Evolutionary conservation across 2,329 filamentous ascomycete genomes (phyloP).

Genomic region (Eurotiales sp.): DNA sequence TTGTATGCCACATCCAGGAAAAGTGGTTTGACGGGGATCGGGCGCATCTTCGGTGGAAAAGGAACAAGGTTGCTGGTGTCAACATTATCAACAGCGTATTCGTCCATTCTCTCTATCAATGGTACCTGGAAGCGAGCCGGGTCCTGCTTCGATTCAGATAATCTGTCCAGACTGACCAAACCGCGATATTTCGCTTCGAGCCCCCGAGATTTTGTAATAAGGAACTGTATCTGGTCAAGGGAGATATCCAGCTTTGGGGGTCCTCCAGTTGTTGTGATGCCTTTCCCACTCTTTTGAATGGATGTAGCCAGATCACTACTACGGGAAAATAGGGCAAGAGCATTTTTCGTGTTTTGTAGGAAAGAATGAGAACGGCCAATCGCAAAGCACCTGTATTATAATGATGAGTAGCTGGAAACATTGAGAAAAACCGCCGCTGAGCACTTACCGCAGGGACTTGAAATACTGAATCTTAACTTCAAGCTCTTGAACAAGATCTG

Average conservation of each 20-base stretch:
- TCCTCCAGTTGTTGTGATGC: constrained; percentile 37
- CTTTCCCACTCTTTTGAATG: constrained; percentile 47
- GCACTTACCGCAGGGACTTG: constrained; percentile 71
- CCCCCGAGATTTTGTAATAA: constrained; percentile 62
- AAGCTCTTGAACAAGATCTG: constrained; percentile 70
- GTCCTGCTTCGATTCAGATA: constrained; percentile 49
- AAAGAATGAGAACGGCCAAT: constrained; percentile 81
- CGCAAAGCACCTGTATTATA: constrained; percentile 62
- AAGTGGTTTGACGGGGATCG: constrained; percentile 87
- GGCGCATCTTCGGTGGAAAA: constrained; percentile 78
- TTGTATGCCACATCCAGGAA: constrained; percentile 98
- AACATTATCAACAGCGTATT: constrained; percentile 68
- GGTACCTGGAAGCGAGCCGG: constrained; percentile 49
- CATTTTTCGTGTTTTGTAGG: constrained; percentile 67
- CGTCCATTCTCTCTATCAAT: constrained; percentile 68
- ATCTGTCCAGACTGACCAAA: constrained; percentile 74
- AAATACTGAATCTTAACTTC: constrained; percentile 79
- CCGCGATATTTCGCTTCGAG: constrained; percentile 79
- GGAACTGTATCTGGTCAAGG: constrained; percentile 52
- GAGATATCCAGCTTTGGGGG: constrained; percentile 69
- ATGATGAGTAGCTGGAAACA: background rate
- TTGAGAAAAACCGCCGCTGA: background rate
- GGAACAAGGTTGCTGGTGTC: constrained; percentile 78
- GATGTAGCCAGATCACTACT: constrained; percentile 60
- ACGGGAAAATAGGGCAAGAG: constrained; percentile 77